Conservation (phyloP, 2,329 filamentous ascomycete genomes). For the Trichoderma koningii region DNA sequence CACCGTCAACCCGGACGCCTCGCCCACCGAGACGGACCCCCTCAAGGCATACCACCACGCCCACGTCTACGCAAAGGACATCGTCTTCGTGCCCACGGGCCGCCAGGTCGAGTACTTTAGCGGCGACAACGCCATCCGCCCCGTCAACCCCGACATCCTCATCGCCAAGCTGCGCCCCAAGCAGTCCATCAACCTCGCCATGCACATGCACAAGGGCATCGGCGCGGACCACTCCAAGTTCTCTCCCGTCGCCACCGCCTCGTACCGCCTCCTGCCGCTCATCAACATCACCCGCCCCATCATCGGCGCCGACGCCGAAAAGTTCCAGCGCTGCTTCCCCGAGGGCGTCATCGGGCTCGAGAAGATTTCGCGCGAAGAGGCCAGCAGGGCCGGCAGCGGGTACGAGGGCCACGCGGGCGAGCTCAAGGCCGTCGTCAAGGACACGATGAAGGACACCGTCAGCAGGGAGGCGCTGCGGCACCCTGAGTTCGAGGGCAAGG, state of each 20-base stretch:
- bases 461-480: constrained; percentile 91
- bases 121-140: constrained; percentile 67
- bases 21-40: constrained; percentile 74
- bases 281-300: constrained; percentile 86
- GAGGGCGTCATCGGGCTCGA: constrained; percentile 82
- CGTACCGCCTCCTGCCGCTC: constrained; percentile 85
- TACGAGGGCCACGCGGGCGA: constrained; percentile 78
- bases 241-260: constrained; percentile 91
- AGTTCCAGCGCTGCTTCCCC: constrained; percentile 89
- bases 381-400: constrained; percentile 58
- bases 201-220: constrained; percentile 94
- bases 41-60: constrained; percentile 83
- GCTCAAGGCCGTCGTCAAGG: constrained; percentile 80
- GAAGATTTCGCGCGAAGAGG: constrained; percentile 68
- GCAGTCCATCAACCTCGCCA: constrained; percentile 80
- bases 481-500: constrained; percentile 90
- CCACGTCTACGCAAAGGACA: constrained; percentile 76
- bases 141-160: constrained; percentile 88
- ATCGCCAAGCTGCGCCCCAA: constrained; percentile 91
- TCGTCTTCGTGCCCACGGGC: constrained; percentile 75
- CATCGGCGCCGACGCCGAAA: constrained; percentile 79
- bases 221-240: constrained; percentile 96
- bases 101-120: constrained; percentile 70
- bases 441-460: constrained; percentile 93
- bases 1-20: constrained; percentile 73